A percentile compares a stretch with the other conserved stretches of the same genome.
These are phyloP conservation scores for Euphorbia peplus DNA, from an alignment of 345 rosid genomes.

Conservation along the genomic window DNA sequence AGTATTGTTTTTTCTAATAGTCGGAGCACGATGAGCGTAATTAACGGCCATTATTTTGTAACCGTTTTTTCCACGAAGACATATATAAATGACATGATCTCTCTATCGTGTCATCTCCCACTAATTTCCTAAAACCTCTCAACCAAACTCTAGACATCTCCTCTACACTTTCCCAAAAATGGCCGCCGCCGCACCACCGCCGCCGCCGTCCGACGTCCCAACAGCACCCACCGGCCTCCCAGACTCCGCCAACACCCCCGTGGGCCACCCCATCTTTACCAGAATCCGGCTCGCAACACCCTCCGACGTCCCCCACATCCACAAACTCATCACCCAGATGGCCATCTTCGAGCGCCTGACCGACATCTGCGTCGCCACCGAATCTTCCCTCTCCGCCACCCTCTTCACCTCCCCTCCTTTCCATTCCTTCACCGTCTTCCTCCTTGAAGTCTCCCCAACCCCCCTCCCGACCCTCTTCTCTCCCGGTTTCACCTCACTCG, in stretches of 20 bases:
- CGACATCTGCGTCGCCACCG: slow-evolving; percentile 73
- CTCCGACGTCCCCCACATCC: slow-evolving; percentile 70
- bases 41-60: no score
- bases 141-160: no score
- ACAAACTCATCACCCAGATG: slow-evolving; percentile 85
- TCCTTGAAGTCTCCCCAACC: slow-evolving; percentile 61
- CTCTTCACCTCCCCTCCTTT: slow-evolving; percentile 62
- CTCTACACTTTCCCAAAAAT: slow-evolving; percentile 19
- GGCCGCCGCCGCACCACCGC: slow-evolving; percentile 96
- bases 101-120: no score
- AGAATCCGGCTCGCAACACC: slow-evolving; percentile 87
- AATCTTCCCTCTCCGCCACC: slow-evolving; percentile 60
- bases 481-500: slow-evolving; percentile 36
- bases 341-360: slow-evolving; percentile 78
- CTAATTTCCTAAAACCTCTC: not conserved
- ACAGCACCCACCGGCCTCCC: slow-evolving; percentile 47
- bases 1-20: no score
- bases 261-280: slow-evolving; percentile 58
- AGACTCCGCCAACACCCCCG: slow-evolving; percentile 24
- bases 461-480: slow-evolving; percentile 35
- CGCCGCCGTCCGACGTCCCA: slow-evolving; percentile 69
- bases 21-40: no score
- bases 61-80: no score
- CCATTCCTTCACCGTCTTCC: slow-evolving; percentile 72
- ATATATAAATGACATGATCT: no score